A percentile compares a stretch with the other conserved stretches of the same genome.
Conservation (phyloP, 2,329 filamentous ascomycete species). For the Calonectria montana region DNA sequence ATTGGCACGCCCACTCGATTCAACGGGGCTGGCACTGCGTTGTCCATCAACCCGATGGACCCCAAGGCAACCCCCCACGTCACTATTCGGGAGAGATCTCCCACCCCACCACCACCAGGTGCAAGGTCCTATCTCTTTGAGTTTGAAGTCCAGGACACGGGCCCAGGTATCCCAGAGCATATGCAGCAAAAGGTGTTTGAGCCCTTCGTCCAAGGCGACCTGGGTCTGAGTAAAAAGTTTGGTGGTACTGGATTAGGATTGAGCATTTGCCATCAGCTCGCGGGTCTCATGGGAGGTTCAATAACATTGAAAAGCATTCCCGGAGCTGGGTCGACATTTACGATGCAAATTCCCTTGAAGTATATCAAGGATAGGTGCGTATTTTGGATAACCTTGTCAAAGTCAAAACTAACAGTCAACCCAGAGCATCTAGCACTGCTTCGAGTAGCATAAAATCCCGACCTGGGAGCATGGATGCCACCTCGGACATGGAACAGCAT, state of each 20-base stretch:
- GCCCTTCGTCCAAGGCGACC: conserved; percentile 93
- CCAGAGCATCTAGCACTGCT: conserved; percentile 63
- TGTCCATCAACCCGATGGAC: conserved; percentile 73
- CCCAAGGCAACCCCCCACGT: conserved; percentile 62
- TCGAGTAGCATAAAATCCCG: conserved; percentile 66
- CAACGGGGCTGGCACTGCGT: conserved; percentile 60
- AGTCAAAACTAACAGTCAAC: conserved; percentile 28
- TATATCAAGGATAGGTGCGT: conserved; percentile 73
- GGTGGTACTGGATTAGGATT: conserved; percentile 89
- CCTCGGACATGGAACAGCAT: conserved; percentile 50
- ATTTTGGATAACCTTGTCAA: too few relatives aligned
- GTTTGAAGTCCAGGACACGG: conserved; percentile 90
- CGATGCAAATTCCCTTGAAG: conserved; percentile 82
- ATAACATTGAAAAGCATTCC: conserved; percentile 78
- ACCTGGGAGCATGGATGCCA: conserved; percentile 58
- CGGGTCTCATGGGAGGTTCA: conserved; percentile 82
- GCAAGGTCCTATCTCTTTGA: conserved; percentile 81
- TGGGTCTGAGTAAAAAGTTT: conserved; percentile 89
- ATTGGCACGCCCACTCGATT: conserved; percentile 33
- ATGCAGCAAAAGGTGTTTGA: conserved; percentile 90
- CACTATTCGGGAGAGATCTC: conserved; percentile 64
- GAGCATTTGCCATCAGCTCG: conserved; percentile 90
- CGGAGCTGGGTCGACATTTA: conserved; percentile 83
- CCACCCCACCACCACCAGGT: conserved; percentile 69
- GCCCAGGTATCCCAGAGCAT: conserved; percentile 83